Conservation (phyloP, 2,329 filamentous ascomycete species). For the Fusarium solani-melongenae region DNA sequence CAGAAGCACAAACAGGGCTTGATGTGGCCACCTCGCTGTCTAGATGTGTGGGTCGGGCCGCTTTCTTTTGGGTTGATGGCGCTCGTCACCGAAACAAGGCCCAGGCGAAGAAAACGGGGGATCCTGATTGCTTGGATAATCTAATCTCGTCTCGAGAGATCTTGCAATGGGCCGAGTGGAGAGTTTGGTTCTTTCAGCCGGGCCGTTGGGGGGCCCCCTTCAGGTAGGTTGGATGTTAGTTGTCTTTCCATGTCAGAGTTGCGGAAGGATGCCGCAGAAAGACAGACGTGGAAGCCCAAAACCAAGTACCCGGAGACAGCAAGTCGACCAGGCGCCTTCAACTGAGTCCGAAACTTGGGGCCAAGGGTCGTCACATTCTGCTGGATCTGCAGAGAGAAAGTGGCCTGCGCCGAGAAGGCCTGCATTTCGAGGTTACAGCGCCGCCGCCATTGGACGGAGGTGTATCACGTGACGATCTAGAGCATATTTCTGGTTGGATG, state of each 20-base stretch:
- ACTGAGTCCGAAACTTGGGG: conserved; percentile 25
- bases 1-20: conserved; percentile 6
- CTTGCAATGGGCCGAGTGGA: conserved; percentile 34
- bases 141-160: conserved; percentile 7
- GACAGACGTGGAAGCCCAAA: not conserved
- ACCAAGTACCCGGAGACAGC: not conserved
- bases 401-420: not conserved
- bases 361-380: conserved; percentile 11
- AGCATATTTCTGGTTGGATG: conserved; percentile 15
- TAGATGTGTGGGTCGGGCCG: conserved; percentile 20
- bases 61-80: conserved; percentile 5
- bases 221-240: not conserved
- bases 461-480: conserved; percentile 17
- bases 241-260: not conserved
- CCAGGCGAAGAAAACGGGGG: not conserved
- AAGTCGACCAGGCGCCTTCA: conserved; percentile 5
- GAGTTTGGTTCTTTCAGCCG: conserved; percentile 25
- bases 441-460: conserved; percentile 20
- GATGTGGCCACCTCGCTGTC: not conserved
- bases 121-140: conserved; percentile 1
- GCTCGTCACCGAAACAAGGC: conserved; percentile 18
- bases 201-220: conserved; percentile 6
- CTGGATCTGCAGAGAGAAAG: not conserved
- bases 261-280: conserved; percentile 7
- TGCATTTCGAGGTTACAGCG: conserved; percentile 26